phyloP scores from a whole-genome alignment of 2,329 filamentous ascomycete species.

The Hirsutella thompsonii region DNA sequence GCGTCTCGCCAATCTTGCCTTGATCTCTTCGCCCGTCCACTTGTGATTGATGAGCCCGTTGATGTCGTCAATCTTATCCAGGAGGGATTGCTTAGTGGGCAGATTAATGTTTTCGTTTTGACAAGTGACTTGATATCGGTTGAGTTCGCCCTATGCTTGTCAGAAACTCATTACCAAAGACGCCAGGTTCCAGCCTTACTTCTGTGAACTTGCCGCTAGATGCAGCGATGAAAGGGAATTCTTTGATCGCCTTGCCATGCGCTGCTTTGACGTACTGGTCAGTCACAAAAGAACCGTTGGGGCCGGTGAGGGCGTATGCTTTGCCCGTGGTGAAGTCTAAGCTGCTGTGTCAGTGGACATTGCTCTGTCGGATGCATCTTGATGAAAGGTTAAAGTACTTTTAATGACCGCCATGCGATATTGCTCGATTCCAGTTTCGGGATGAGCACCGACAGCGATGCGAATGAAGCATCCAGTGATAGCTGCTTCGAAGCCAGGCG shows the following conservation, averaged over 20 bases:
- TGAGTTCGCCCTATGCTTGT: slow-evolving; percentile 54
- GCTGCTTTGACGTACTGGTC: slow-evolving; percentile 74
- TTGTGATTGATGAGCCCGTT: slow-evolving; percentile 64
- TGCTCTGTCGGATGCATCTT: too few relatives aligned
- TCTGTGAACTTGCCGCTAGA: slow-evolving; percentile 81
- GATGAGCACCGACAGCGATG: slow-evolving; percentile 69
- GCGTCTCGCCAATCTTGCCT: slow-evolving; percentile 62
- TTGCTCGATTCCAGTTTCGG: slow-evolving; percentile 56
- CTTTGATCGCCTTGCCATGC: slow-evolving; percentile 70
- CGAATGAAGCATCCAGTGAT: slow-evolving; percentile 78
- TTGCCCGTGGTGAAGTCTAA: slow-evolving; percentile 65
- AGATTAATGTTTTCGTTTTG: slow-evolving; percentile 57
- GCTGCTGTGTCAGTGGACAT: neutral
- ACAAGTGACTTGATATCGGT: slow-evolving; percentile 66
- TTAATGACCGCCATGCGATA: slow-evolving; percentile 88
- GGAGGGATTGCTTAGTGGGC: slow-evolving; percentile 58
- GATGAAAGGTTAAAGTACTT: too few relatives aligned
- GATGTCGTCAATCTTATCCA: slow-evolving; percentile 67
- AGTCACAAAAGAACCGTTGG: slow-evolving; percentile 67
- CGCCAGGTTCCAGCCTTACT: slow-evolving; percentile 31
- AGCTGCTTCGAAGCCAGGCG: slow-evolving; percentile 72
- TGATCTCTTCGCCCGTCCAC: slow-evolving; percentile 76
- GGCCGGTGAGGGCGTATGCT: slow-evolving; percentile 71
- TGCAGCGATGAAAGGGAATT: slow-evolving; percentile 83
- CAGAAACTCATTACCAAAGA: slow-evolving; percentile 8